phyloP scores from a whole-genome alignment of 257 asterid species.

The Asclepias syriaca region DNA sequence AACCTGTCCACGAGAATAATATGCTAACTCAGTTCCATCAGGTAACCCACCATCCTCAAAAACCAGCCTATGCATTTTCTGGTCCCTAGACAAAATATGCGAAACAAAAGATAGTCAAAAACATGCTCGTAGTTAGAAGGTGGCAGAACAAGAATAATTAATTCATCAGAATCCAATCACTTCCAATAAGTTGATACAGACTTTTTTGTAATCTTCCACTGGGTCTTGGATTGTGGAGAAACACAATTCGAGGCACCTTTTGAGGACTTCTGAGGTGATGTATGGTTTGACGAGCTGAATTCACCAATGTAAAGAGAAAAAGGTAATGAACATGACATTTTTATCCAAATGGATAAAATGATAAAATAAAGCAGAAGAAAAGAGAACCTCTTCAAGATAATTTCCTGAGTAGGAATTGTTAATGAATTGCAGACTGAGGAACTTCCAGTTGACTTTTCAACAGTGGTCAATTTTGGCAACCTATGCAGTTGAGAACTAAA shows the following conservation, averaged over 20 bases:
- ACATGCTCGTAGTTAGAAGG: conserved; percentile 11
- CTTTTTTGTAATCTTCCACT: conserved; percentile 87
- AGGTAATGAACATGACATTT: conserved; percentile 1
- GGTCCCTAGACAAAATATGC: conserved; percentile 52
- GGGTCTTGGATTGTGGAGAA: conserved; percentile 46
- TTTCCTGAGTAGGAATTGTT: conserved; percentile 36
- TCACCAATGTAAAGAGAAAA: conserved; percentile 19
- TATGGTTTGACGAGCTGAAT: conserved; percentile 40
- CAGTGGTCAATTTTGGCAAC: conserved; percentile 32
- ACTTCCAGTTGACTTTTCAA: conserved; percentile 33
- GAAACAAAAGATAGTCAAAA: conserved; percentile 12
- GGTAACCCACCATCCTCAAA: conserved; percentile 90
- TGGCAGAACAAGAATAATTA: conserved; percentile 10
- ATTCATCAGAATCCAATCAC: background rate
- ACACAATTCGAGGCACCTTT: conserved; percentile 36
- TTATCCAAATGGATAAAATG: conserved; percentile 10
- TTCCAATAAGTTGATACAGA: conserved; percentile 32
- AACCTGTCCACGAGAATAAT: conserved; percentile 95
- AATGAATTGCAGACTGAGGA: conserved; percentile 23
- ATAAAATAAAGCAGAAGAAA: conserved; percentile 7
- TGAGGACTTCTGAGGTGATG: conserved; percentile 34
- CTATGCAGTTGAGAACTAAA: conserved; percentile 34
- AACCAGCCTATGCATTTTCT: conserved; percentile 87
- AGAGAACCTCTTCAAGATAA: conserved; percentile 54
- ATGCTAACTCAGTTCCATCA: conserved; percentile 89